Percentiles rank a stretch among this genome's conserved stretches.
These are phyloP conservation scores for Trichosanthes truncata DNA, from an alignment of 306 rosid species.

Conservation along the genomic window DNA sequence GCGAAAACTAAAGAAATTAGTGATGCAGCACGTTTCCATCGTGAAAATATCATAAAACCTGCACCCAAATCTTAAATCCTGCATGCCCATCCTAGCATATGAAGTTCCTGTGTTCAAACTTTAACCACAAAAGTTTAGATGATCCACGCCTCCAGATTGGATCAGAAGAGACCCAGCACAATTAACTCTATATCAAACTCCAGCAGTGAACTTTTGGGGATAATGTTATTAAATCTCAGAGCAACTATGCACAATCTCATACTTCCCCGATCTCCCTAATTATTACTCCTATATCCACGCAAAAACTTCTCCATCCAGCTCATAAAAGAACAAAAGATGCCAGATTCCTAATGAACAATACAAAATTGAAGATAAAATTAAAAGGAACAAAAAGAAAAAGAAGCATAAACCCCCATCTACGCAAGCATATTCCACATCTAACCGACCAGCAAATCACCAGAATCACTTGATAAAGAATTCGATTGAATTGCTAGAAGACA, in stretches of 20 bases:
- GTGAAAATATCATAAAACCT: not conserved
- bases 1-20: slow-evolving; percentile 5
- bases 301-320: not conserved
- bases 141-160: not conserved
- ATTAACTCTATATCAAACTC: slow-evolving; percentile 1
- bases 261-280: not conserved
- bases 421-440: not conserved
- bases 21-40: not conserved
- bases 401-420: not conserved
- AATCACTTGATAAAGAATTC: not conserved
- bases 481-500: not conserved
- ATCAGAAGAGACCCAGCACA: not conserved
- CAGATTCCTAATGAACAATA: not conserved
- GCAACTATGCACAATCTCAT: not conserved
- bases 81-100: not conserved
- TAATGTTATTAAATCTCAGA: not conserved
- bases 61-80: slow-evolving; percentile 3
- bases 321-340: not conserved
- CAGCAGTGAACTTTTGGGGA: not conserved
- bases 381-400: not conserved
- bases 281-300: not conserved
- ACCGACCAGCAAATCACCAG: not conserved
- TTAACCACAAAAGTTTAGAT: not conserved
- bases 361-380: not conserved
- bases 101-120: not conserved